Evolutionary conservation across 306 rosid genomes (phyloP).

Genomic region (Dryas alaskensis): DNA sequence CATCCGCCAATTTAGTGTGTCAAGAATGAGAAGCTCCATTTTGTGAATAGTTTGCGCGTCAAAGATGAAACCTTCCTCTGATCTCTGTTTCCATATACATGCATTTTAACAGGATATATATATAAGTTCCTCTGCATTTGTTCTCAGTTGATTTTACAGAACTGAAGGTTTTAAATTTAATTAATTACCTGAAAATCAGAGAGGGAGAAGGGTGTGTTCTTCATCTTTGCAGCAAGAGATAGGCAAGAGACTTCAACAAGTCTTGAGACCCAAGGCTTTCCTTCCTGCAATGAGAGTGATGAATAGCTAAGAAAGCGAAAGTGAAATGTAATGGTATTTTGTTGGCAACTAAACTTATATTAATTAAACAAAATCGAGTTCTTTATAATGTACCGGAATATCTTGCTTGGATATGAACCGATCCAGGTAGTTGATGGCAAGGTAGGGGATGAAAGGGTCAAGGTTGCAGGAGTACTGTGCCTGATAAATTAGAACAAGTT

Average conservation of each 20-base stretch:
- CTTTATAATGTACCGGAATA: slow-evolving; percentile 43
- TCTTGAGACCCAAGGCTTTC: slow-evolving; percentile 54
- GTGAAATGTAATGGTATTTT: too few species aligned
- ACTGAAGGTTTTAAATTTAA: neutral
- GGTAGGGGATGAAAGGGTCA: slow-evolving; percentile 55
- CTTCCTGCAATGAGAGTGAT: slow-evolving; percentile 36
- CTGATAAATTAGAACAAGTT: slow-evolving; percentile 21
- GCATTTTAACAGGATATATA: neutral
- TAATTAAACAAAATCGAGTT: neutral
- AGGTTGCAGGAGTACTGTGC: slow-evolving; percentile 48
- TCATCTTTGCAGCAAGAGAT: slow-evolving; percentile 76
- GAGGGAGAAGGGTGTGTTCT: slow-evolving; percentile 39
- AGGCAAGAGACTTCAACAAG: slow-evolving; percentile 51
- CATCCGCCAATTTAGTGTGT: slow-evolving; percentile 68
- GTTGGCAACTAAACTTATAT: too few species aligned
- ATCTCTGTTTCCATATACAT: slow-evolving; percentile 37
- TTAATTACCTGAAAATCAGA: slow-evolving; percentile 43
- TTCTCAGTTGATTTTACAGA: neutral
- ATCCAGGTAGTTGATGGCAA: slow-evolving; percentile 66
- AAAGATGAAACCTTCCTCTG: slow-evolving; percentile 42
- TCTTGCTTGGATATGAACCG: slow-evolving; percentile 56
- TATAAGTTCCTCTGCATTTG: neutral
- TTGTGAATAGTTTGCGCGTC: slow-evolving; percentile 44
- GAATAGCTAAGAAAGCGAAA: neutral
- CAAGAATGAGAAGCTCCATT: slow-evolving; percentile 72